Evolutionary conservation across 768 basidiomycete species (phyloP), one percentile per base, ranked within the genome.

Genomic region (Suillus fuscotomentosus): DNA sequence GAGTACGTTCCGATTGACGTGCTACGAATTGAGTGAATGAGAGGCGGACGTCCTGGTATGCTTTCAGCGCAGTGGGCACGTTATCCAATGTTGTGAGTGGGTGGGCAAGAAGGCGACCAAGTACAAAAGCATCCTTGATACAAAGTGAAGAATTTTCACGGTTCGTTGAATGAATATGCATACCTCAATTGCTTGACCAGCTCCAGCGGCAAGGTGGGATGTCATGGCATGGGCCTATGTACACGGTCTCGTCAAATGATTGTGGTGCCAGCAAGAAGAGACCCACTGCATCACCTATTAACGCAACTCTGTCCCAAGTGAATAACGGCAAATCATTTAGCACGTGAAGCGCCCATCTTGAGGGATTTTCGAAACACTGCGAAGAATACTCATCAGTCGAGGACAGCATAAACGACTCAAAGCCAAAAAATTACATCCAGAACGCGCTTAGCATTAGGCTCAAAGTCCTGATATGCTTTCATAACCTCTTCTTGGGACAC

Each of bases 171-270:
- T 41, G 14, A 61, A n/a, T 20, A 22, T 55, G 2, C 15, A 50
- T 9, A 72, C 85, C 83, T 87, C 86, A 62, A 86, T 80, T 7
- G 85, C 85, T 66, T 84, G 84, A 15, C 84, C 86, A 13, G 86
- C 86, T 41, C 85, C 85, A 10, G 85, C 82, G 36, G 85, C 86
- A 73, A 84, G 82, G 74, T 84, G 82, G 13, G 86, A 84, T 4
- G 75, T 71, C 79, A 83, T 83, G 1, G 84, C 84, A 68, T 86
- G 85, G 31, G 57, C 47, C 63, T 64, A 27, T 24, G 14, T 8
- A 24, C 22, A 48, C 11, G 2, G 24, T 14, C 13, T 50, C 14
- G 14, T 50, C 14, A 50, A 50, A 24, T 13, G 14, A 50, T 50
- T 8, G 13, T 24, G 1, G 7, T 24, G 13, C 5, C 3, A 50